These are phyloP conservation scores for Cladosporium sp. DNA, from an alignment of 2,329 filamentous ascomycete genomes.

Conservation along the genomic window DNA sequence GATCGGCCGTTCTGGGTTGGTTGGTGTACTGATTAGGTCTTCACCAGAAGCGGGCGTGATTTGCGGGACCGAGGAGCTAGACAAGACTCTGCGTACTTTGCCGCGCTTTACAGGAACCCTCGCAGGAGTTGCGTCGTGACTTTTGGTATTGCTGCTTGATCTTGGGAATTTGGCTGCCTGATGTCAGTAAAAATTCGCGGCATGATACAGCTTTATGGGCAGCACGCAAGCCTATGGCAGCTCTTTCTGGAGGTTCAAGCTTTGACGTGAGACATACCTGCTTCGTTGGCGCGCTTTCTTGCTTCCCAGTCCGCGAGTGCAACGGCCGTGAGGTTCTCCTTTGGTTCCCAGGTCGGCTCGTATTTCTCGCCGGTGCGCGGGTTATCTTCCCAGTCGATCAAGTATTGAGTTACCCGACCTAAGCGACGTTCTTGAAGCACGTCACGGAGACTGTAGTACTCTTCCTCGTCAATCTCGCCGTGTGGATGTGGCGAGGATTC, in stretches of 20 bases:
- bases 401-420: conserved; percentile 38
- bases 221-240: too few species aligned
- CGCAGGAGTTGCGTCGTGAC: neutral
- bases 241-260: too few species aligned
- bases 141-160: neutral
- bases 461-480: conserved; percentile 24
- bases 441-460: conserved; percentile 23
- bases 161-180: neutral
- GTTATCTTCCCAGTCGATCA: conserved; percentile 56
- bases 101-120: neutral
- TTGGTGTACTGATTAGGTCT: neutral
- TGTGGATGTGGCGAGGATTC: conserved; percentile 21
- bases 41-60: neutral
- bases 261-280: neutral
- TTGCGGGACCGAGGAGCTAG: neutral
- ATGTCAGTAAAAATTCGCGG: neutral
- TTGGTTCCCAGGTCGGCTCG: conserved; percentile 50
- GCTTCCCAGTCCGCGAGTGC: conserved; percentile 35
- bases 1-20: neutral
- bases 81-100: neutral
- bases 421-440: conserved; percentile 29
- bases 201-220: too few species aligned
- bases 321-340: conserved; percentile 32
- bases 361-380: conserved; percentile 46
- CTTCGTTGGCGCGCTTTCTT: conserved; percentile 19